A percentile compares a stretch with the other conserved stretches of the same genome.
Evolutionary conservation across 2,329 filamentous ascomycete genomes (phyloP).

Genomic region (Penicillium sp.): DNA sequence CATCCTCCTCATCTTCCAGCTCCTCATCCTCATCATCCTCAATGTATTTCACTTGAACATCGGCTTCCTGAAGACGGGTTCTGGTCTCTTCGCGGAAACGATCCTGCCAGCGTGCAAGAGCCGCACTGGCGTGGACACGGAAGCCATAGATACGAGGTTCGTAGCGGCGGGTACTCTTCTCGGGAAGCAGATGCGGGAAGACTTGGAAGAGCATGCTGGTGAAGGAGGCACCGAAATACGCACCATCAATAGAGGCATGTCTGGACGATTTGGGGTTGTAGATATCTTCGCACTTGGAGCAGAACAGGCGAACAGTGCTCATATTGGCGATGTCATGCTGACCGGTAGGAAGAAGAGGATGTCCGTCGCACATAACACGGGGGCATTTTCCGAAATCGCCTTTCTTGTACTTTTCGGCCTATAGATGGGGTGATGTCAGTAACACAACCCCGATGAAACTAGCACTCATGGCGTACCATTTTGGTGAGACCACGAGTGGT

Average conservation of each 20-base stretch:
- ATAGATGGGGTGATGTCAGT: conserved; percentile 19
- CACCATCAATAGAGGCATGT: conserved; percentile 92
- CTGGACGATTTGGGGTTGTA: conserved; percentile 99
- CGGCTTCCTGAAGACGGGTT: conserved; percentile 69
- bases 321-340: conserved; percentile 85
- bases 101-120: conserved; percentile 90
- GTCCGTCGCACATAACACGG: conserved; percentile 90
- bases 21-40: conserved; percentile 70
- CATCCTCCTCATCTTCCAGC: conserved; percentile 46
- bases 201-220: conserved; percentile 99
- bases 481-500: conserved; percentile 92
- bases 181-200: conserved; percentile 85
- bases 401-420: conserved; percentile 99
- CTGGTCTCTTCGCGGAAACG: conserved; percentile 81
- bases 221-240: conserved; percentile 97
- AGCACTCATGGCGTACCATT: conserved; percentile 73
- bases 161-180: conserved; percentile 85
- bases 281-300: conserved; percentile 93
- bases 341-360: conserved; percentile 93
- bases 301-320: conserved; percentile 96
- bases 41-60: conserved; percentile 77
- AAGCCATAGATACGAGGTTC: conserved; percentile 93
- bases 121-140: conserved; percentile 87
- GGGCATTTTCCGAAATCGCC: conserved; percentile 98
- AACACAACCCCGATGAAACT: neutral